Evolutionary conservation across 371 early-diverging fungal species (phyloP), one percentile per base, ranked within the genome.

Genomic region (Mucor circinelloides): DNA sequence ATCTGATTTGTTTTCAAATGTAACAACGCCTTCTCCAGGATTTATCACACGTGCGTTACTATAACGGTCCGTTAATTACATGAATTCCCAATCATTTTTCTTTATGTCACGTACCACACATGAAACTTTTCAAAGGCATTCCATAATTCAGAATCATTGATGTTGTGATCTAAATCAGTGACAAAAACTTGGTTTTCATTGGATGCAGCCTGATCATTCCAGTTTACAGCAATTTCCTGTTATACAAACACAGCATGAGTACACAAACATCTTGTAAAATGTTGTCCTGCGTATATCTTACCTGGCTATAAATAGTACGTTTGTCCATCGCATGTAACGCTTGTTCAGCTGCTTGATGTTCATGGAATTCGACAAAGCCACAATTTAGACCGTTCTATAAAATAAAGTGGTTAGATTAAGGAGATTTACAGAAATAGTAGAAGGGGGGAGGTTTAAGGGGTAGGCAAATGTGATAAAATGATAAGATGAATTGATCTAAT

Each of bases 21-120:
- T 87, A 32, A 95, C 91, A 76, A 94, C 90, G 1, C 95, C 96
- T 68, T 83, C 79, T 38, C 82, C 70, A 70, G 95, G 92, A 92
- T 93, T 91, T 90, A 94, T 91, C 32, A 96, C 92, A 44, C 93
- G 89, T 32, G 94, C 93, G 63, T 94, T 89, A 30, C 93, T 93
- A 73, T 17, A 12, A 64, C 50, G 31, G 31, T 44, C n/a, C 9
- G 25, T 50, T 23, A 50, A 13, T 25, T 23, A 23, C 25, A 25
- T 48, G 12, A 23, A 23, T 25, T 25, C 25, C 25, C 23, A 50
- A 12, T 44, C 44, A 8, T 12, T 50, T 50, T 21, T 21, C 17
- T 12, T 50, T 23, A 50, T 50, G 21, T 23, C 30, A 83, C 90
- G 69, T 85, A 92, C 91, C 89, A 90, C 87, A 94, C 85, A 23